phyloP scores from a whole-genome alignment of 208 protist genomes.

The Acanthamoeba healyi region DNA sequence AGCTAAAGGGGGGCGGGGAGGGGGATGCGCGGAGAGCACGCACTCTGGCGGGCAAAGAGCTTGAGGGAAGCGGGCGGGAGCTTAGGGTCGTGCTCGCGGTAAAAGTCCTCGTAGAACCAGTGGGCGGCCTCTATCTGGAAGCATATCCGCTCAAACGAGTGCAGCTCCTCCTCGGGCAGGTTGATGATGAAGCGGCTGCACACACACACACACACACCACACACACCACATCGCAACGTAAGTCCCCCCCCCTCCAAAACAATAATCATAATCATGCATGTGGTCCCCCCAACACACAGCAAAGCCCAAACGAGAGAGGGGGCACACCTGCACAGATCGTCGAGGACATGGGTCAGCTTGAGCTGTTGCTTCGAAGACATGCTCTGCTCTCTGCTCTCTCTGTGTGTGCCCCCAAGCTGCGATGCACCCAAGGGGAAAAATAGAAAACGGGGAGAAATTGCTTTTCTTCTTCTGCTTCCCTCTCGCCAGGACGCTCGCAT shows the following conservation, averaged over 20 bases:
- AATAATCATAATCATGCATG: not conserved
- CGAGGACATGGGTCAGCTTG: constrained; percentile 12
- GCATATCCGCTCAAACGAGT: constrained; percentile 81
- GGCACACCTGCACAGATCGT: constrained; percentile 28
- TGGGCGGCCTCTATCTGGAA: constrained; percentile 85
- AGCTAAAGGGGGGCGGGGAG: not conserved
- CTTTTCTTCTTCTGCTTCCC: too few species aligned
- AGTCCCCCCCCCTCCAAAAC: too few species aligned
- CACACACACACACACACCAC: not conserved
- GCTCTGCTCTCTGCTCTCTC: not conserved
- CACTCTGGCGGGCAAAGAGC: constrained; percentile 77
- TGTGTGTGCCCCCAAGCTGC: too few species aligned
- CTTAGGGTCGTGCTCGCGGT: constrained; percentile 76
- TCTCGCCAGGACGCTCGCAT: too few species aligned
- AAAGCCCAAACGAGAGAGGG: not conserved
- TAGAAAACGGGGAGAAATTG: too few species aligned
- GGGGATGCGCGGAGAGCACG: not conserved
- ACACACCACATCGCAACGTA: too few species aligned
- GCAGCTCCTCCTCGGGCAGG: constrained; percentile 81
- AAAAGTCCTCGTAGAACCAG: constrained; percentile 87
- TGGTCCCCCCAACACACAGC: not conserved
- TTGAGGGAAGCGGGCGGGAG: constrained; percentile 74
- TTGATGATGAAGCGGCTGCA: constrained; percentile 84
- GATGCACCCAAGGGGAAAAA: too few species aligned
- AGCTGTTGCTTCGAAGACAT: not conserved